Conservation (phyloP, 345 rosid genomes). For the Pistacia vera region DNA sequence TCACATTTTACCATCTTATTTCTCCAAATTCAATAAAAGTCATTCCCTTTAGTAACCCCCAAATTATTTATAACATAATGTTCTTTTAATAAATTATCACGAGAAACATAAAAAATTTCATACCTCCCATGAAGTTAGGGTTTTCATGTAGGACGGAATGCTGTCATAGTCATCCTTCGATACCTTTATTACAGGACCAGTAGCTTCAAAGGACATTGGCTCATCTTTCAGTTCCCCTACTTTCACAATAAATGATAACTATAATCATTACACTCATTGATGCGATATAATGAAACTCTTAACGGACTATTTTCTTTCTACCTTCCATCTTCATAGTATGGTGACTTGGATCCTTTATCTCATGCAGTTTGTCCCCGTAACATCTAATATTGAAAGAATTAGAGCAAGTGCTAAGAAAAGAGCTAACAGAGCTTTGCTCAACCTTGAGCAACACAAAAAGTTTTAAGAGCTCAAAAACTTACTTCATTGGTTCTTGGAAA, state of each 20-base stretch:
- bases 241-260: slow-evolving; percentile 4
- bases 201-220: slow-evolving; percentile 25
- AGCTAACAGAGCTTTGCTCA: background rate
- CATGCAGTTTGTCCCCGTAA: slow-evolving; percentile 30
- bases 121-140: slow-evolving; percentile 93
- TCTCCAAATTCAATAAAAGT: slow-evolving; percentile 2
- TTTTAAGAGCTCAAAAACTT: slow-evolving; percentile 23
- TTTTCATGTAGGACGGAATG: slow-evolving; percentile 75
- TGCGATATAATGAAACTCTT: background rate
- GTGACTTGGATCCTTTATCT: slow-evolving; percentile 19
- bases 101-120: slow-evolving; percentile 1
- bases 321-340: slow-evolving; percentile 36
- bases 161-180: slow-evolving; percentile 58
- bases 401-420: background rate
- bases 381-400: slow-evolving; percentile 26
- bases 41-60: background rate
- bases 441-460: slow-evolving; percentile 11
- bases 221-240: slow-evolving; percentile 33
- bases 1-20: background rate
- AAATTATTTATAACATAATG: background rate
- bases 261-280: background rate
- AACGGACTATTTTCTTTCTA: slow-evolving; percentile 25
- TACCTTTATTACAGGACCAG: slow-evolving; percentile 35
- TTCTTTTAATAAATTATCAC: background rate
- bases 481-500: slow-evolving; percentile 43